These are phyloP conservation scores for Pythium rishiriense DNA, from an alignment of 352 stramenopile genomes.

Conservation along the genomic window DNA sequence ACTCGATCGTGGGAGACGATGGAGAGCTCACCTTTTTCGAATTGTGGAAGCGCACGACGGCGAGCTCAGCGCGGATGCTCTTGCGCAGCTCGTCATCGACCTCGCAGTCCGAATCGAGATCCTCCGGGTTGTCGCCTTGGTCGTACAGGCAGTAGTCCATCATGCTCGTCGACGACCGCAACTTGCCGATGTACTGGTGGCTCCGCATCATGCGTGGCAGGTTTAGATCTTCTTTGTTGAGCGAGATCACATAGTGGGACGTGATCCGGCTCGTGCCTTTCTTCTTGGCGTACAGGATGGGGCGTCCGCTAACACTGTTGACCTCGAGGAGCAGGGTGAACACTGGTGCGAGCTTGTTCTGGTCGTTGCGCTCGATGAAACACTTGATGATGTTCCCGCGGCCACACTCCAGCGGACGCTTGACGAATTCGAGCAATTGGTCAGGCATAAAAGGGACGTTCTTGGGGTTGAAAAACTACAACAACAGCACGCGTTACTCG, in stretches of 20 bases:
- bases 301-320: conserved; percentile 81
- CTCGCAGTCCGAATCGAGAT: conserved; percentile 81
- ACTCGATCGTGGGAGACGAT: no score
- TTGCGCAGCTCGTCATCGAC: conserved; percentile 76
- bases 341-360: conserved; percentile 79
- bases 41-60: conserved; percentile 71
- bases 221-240: conserved; percentile 86
- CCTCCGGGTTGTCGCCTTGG: conserved; percentile 81
- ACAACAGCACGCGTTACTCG: not conserved
- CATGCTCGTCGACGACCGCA: conserved; percentile 76
- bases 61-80: conserved; percentile 72
- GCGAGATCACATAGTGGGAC: conserved; percentile 86
- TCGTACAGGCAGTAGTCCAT: conserved; percentile 89
- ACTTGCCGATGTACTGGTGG: conserved; percentile 87
- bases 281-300: conserved; percentile 84
- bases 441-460: conserved; percentile 80
- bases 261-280: conserved; percentile 73
- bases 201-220: conserved; percentile 76
- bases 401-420: conserved; percentile 70
- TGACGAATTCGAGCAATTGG: conserved; percentile 82
- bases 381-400: conserved; percentile 84
- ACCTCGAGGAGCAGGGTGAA: conserved; percentile 85
- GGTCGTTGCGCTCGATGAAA: conserved; percentile 87
- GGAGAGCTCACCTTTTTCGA: conserved; percentile 83
- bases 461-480: conserved; percentile 82